Evolutionary conservation across 2,329 filamentous ascomycete species (phyloP).

Genomic region (Ophiostoma ulmi): DNA sequence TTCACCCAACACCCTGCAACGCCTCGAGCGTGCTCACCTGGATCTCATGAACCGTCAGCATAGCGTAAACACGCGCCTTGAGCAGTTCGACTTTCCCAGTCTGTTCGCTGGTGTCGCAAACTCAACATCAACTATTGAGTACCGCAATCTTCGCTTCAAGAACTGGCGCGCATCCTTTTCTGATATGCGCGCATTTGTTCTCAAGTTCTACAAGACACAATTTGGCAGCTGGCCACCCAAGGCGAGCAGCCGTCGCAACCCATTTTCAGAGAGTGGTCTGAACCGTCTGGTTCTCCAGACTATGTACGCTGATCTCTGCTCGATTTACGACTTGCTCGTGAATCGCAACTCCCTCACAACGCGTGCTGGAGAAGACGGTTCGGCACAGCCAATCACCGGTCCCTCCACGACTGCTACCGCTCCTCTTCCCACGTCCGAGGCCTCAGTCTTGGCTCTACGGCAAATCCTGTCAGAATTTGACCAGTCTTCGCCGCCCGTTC

Average conservation of each 20-base stretch:
- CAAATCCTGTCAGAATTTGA: conserved; percentile 84
- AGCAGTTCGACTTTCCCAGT: conserved; percentile 85
- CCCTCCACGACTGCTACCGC: conserved; percentile 27
- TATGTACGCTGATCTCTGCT: conserved; percentile 79
- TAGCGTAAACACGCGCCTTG: conserved; percentile 66
- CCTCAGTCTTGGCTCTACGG: conserved; percentile 65
- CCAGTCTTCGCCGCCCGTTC: conserved; percentile 78
- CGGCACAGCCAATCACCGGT: conserved; percentile 27
- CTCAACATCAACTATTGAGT: conserved; percentile 71
- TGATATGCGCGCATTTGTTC: conserved; percentile 67
- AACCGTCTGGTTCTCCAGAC: conserved; percentile 78
- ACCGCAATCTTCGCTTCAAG: conserved; percentile 75
- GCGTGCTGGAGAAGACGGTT: conserved; percentile 58
- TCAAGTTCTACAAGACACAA: conserved; percentile 58
- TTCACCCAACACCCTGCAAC: conserved; percentile 64
- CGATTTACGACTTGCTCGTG: conserved; percentile 81
- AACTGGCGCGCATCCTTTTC: conserved; percentile 72
- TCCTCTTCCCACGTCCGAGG: conserved; percentile 40
- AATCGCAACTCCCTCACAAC: conserved; percentile 75
- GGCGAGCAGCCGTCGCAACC: conserved; percentile 85
- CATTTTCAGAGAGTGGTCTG: conserved; percentile 76
- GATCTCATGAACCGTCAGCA: conserved; percentile 70
- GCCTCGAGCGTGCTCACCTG: conserved; percentile 75
- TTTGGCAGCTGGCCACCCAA: conserved; percentile 81
- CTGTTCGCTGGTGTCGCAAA: conserved; percentile 83